These are phyloP conservation scores for Hamigera avellanea DNA, from an alignment of 495 filamentous ascomycete genomes.

Conservation along the genomic window DNA sequence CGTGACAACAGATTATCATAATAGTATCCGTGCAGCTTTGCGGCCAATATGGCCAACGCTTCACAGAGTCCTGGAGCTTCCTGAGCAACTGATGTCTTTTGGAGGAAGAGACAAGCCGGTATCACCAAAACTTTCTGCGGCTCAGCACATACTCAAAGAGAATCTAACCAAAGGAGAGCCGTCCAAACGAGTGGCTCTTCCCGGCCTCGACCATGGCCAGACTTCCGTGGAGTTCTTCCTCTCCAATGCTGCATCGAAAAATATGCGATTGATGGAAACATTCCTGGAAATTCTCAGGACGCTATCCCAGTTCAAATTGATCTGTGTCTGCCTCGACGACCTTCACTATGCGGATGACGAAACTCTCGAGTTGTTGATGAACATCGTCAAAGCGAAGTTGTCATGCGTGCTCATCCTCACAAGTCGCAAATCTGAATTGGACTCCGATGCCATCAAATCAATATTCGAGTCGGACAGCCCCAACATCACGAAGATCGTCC, in stretches of 20 bases:
- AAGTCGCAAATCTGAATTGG: slow-evolving; percentile 28
- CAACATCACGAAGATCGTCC: slow-evolving; percentile 50
- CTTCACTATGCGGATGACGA: slow-evolving; percentile 81
- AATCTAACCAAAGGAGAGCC: slow-evolving; percentile 19
- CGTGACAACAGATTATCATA: slow-evolving; percentile 72
- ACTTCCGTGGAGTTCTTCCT: slow-evolving; percentile 61
- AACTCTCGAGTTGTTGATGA: slow-evolving; percentile 64
- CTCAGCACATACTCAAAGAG: slow-evolving; percentile 19
- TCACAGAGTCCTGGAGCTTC: slow-evolving; percentile 65
- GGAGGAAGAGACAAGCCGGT: slow-evolving; percentile 27
- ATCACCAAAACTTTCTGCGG: slow-evolving; percentile 18
- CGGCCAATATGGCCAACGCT: slow-evolving; percentile 69
- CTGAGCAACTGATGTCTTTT: slow-evolving; percentile 54
- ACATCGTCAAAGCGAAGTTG: slow-evolving; percentile 59
- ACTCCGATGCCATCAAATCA: slow-evolving; percentile 28
- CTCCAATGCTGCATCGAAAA: slow-evolving; percentile 55
- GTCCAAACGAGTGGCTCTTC: slow-evolving; percentile 22
- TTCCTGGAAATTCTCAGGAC: slow-evolving; percentile 76
- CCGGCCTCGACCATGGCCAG: slow-evolving; percentile 30
- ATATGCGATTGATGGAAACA: slow-evolving; percentile 69
- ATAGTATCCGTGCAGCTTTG: slow-evolving; percentile 57
- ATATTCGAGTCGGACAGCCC: slow-evolving; percentile 29
- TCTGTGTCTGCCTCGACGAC: slow-evolving; percentile 77
- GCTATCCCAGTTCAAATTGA: slow-evolving; percentile 64
- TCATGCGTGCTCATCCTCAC: slow-evolving; percentile 66